Evolutionary conservation across 345 rosid species (phyloP).

Genomic region (Chamaenerion angustifolium): DNA sequence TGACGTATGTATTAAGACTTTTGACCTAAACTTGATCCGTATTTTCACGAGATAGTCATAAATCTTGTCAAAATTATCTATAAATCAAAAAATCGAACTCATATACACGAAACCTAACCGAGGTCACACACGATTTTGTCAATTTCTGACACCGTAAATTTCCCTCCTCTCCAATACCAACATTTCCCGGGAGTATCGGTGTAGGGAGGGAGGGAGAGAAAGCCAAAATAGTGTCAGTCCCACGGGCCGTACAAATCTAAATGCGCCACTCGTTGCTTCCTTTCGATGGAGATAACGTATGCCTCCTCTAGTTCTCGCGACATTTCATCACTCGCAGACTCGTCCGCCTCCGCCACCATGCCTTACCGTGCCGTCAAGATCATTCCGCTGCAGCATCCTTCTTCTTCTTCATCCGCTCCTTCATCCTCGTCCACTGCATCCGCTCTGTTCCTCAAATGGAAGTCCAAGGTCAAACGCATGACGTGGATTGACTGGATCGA

Average conservation of each 20-base stretch:
- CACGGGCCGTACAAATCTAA: background rate
- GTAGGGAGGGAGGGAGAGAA: constrained; percentile 2
- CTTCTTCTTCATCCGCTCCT: constrained; percentile 23
- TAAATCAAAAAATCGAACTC: no score
- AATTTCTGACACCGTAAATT: no score
- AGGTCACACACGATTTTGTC: no score
- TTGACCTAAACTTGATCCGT: no score
- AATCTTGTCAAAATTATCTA: no score
- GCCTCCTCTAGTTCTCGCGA: constrained; percentile 40
- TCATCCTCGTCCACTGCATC: constrained; percentile 6
- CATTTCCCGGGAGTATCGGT: no score
- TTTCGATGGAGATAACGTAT: constrained; percentile 41
- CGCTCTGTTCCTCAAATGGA: constrained; percentile 28
- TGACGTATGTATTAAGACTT: no score
- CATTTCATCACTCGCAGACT: constrained; percentile 11
- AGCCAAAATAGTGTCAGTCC: background rate
- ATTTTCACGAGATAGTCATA: no score
- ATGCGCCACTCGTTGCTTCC: constrained; percentile 7
- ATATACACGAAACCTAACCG: no score
- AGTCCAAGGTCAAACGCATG: constrained; percentile 34
- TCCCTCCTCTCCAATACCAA: no score
- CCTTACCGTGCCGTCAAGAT: constrained; percentile 59
- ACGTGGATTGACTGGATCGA: constrained; percentile 48
- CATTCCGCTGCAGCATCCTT: constrained; percentile 71
- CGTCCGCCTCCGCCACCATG: constrained; percentile 20